These are phyloP conservation scores for Melaleuca alternifolia DNA, from an alignment of 345 rosid species.

Conservation along the genomic window DNA sequence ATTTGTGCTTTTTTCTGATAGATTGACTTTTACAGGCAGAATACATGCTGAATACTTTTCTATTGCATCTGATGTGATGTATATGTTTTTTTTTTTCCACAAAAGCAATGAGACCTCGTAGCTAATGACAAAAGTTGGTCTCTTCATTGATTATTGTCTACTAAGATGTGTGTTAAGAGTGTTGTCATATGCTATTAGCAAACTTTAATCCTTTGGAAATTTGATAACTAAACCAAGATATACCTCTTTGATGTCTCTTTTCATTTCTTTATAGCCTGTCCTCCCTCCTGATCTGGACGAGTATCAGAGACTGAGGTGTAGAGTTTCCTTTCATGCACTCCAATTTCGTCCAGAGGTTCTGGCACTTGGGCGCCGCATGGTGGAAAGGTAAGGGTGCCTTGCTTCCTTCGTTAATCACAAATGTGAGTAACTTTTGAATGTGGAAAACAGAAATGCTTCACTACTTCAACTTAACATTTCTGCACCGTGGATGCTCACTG, in stretches of 20 bases:
- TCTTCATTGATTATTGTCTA: neutral
- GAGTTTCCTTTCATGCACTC: slow-evolving; percentile 95
- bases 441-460: neutral
- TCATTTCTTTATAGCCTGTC: slow-evolving; percentile 43
- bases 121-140: neutral
- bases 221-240: neutral
- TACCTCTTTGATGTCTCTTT: neutral
- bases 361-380: slow-evolving; percentile 64
- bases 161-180: too few relatives aligned
- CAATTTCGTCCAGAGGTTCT: slow-evolving; percentile 82
- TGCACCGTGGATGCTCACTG: neutral
- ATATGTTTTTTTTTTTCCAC: neutral
- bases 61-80: neutral
- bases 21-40: neutral
- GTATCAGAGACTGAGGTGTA: slow-evolving; percentile 91
- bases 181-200: too few relatives aligned
- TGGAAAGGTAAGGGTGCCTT: slow-evolving; percentile 54
- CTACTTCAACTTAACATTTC: neutral
- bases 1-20: neutral
- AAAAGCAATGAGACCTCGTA: neutral
- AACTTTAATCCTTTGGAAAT: neutral
- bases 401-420: neutral
- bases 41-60: neutral
- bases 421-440: neutral
- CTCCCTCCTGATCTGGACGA: slow-evolving; percentile 80